A percentile compares a stretch with the other conserved stretches of the same genome.
These are phyloP conservation scores for Vinca minor DNA, from an alignment of 257 asterid genomes.

Conservation along the genomic window DNA sequence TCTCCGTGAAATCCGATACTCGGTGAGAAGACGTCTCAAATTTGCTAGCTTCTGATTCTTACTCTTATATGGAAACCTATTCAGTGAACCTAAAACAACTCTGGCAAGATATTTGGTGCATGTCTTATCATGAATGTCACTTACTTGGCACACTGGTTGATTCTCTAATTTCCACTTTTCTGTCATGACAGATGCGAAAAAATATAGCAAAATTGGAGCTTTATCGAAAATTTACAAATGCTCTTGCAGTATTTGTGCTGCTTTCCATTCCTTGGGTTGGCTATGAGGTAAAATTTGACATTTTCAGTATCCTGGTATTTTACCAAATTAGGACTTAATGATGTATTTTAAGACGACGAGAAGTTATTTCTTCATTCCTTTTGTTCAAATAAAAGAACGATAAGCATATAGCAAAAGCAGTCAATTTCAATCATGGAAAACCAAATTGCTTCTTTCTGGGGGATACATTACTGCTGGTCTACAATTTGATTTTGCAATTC, in stretches of 20 bases:
- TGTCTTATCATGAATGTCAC: not conserved
- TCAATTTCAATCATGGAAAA: not conserved
- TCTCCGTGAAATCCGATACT: not conserved
- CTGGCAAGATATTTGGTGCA: not conserved
- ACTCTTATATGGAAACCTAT: not conserved
- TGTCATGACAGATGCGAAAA: constrained; percentile 23
- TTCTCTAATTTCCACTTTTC: not conserved
- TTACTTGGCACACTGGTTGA: not conserved
- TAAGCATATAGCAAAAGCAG: not conserved
- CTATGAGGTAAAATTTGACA: constrained; percentile 30
- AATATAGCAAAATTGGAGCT: constrained; percentile 32
- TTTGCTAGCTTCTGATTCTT: not conserved
- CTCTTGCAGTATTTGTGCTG: constrained; percentile 39
- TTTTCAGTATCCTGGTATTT: not conserved
- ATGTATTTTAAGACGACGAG: too few species aligned
- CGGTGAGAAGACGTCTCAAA: not conserved
- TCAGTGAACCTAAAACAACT: not conserved
- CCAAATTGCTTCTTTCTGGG: not conserved
- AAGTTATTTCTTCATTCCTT: not conserved
- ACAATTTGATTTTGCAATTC: not conserved
- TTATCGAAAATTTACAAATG: constrained; percentile 34
- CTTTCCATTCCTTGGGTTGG: constrained; percentile 47
- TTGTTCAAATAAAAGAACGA: not conserved
- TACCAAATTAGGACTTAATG: not conserved
- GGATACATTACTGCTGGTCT: not conserved